Conservation (phyloP, 352 stramenopile genomes). For the Phytophthora boehmeriae region DNA sequence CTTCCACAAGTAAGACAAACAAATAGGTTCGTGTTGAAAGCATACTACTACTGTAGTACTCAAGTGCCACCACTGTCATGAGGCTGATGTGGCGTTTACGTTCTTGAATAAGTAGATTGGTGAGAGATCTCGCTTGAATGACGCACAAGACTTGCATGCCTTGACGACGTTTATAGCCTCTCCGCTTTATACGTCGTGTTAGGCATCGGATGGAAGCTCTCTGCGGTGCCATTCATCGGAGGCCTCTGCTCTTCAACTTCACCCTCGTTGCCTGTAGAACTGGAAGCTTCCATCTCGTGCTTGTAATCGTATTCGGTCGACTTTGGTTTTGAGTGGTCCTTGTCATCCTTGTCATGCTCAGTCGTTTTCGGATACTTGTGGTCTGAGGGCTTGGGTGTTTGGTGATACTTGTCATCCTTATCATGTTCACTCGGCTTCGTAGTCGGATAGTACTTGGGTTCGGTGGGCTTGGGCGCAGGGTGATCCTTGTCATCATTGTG, state of each 20-base stretch:
- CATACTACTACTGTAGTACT: neutral
- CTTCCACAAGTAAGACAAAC: neutral
- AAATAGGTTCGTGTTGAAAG: neutral
- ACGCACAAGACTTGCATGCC: neutral
- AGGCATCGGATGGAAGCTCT: constrained; percentile 20
- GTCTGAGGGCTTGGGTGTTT: neutral
- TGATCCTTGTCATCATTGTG: neutral
- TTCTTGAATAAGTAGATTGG: no score
- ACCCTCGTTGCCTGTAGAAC: constrained; percentile 8
- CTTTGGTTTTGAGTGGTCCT: neutral
- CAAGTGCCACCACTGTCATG: no score
- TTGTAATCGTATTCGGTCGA: constrained; percentile 12
- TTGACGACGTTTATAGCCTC: constrained; percentile 6
- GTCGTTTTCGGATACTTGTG: constrained; percentile 3
- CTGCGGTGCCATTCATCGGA: constrained; percentile 21
- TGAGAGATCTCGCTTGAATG: no score
- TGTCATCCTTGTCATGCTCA: constrained; percentile 4
- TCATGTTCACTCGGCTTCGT: constrained; percentile 7
- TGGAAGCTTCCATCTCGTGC: constrained; percentile 1
- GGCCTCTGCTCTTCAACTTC: constrained; percentile 15
- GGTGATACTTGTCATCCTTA: constrained; percentile 22
- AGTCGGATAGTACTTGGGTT: constrained; percentile 6
- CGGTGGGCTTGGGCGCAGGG: constrained; percentile 7
- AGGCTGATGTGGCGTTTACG: no score
- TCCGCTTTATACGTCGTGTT: constrained; percentile 36